phyloP scores from a whole-genome alignment of 2,329 filamentous ascomycete species.

The Cercospora zeae-maydis region DNA sequence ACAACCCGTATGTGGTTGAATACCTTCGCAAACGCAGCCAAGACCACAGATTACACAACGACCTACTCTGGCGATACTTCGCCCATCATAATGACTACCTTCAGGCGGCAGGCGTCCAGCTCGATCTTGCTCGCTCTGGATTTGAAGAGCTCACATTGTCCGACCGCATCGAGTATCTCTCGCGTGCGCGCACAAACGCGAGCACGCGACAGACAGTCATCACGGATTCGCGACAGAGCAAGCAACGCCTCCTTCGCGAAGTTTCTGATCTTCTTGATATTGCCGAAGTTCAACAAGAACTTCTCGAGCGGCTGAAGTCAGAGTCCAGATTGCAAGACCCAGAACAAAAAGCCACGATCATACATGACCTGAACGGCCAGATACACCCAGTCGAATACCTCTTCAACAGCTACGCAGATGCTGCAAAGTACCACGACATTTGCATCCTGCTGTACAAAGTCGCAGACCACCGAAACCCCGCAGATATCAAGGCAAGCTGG shows the following conservation, averaged over 20 bases:
- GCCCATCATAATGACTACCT: slow-evolving; percentile 79
- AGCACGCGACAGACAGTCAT: slow-evolving; percentile 76
- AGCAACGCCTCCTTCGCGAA: slow-evolving; percentile 80
- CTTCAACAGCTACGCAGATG: slow-evolving; percentile 89
- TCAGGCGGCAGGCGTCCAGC: slow-evolving; percentile 82
- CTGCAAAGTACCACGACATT: slow-evolving; percentile 88
- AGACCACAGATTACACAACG: slow-evolving; percentile 72
- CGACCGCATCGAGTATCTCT: slow-evolving; percentile 83
- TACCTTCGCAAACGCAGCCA: slow-evolving; percentile 76
- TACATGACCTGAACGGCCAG: slow-evolving; percentile 60
- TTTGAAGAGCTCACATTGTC: slow-evolving; percentile 71
- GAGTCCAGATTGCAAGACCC: slow-evolving; percentile 67
- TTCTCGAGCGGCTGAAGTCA: slow-evolving; percentile 70
- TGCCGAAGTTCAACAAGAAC: slow-evolving; percentile 90
- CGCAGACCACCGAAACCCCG: slow-evolving; percentile 83
- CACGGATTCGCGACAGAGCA: slow-evolving; percentile 54
- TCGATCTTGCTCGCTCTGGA: slow-evolving; percentile 75
- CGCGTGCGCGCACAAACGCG: slow-evolving; percentile 86
- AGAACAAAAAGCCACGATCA: slow-evolving; percentile 61
- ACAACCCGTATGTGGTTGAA: slow-evolving; percentile 78
- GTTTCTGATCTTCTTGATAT: slow-evolving; percentile 85
- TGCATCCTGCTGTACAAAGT: slow-evolving; percentile 89
- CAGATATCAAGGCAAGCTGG: slow-evolving; percentile 83
- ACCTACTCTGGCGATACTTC: slow-evolving; percentile 90
- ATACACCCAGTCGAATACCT: slow-evolving; percentile 78